Conservation (phyloP, 495 filamentous ascomycete genomes). For the Aspergillus cavernicola region DNA sequence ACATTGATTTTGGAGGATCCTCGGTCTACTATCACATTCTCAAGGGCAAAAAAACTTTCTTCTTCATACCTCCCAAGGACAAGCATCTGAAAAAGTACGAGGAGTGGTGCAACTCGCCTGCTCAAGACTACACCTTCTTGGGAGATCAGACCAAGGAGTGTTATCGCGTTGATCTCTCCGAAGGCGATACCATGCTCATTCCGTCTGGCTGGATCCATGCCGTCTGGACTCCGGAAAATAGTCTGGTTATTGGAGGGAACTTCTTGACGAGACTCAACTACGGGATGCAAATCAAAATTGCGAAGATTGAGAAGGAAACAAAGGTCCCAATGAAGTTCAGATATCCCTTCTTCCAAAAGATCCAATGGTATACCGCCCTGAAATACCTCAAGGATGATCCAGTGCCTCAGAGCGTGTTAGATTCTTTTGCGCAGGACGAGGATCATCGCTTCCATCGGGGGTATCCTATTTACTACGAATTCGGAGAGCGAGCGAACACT, state of each 20-base stretch:
- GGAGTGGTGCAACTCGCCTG: slow-evolving; percentile 70
- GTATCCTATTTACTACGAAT: slow-evolving; percentile 56
- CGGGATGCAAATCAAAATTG: slow-evolving; percentile 66
- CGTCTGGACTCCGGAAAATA: slow-evolving; percentile 75
- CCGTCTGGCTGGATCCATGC: slow-evolving; percentile 80
- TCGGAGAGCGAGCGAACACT: slow-evolving; percentile 50
- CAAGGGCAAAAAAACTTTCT: slow-evolving; percentile 73
- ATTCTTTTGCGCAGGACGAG: slow-evolving; percentile 54
- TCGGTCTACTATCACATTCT: slow-evolving; percentile 77
- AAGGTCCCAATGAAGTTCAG: slow-evolving; percentile 66
- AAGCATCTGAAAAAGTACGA: slow-evolving; percentile 75
- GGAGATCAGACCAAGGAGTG: slow-evolving; percentile 69
- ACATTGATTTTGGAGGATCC: slow-evolving; percentile 77
- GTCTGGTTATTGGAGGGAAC: slow-evolving; percentile 73
- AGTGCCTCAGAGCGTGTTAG: slow-evolving; percentile 54
- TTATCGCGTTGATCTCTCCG: slow-evolving; percentile 66
- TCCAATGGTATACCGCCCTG: slow-evolving; percentile 69
- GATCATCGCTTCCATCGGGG: slow-evolving; percentile 50
- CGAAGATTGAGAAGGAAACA: slow-evolving; percentile 69
- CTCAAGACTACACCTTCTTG: slow-evolving; percentile 67
- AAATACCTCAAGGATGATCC: slow-evolving; percentile 66
- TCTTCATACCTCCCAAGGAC: slow-evolving; percentile 73
- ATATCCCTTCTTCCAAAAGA: slow-evolving; percentile 71
- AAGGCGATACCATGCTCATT: slow-evolving; percentile 76
- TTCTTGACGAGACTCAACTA: slow-evolving; percentile 70